Base-by-base conservation (phyloP, 1,284 basidiomycete species). In the Ustilago loliicola region DNA sequence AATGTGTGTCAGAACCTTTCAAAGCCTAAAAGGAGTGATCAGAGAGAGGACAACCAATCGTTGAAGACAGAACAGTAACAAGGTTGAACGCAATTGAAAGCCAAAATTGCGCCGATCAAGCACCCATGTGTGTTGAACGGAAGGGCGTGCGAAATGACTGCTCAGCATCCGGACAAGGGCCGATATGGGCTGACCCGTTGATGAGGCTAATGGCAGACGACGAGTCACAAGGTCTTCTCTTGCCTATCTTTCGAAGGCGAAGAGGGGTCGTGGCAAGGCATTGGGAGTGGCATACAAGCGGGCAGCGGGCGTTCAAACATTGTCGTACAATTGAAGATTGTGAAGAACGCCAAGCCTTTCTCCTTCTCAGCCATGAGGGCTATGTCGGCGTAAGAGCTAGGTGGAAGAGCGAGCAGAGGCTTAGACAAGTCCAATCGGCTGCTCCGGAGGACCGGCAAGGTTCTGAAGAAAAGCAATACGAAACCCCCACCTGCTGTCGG, bases 81-180 rank as follows among this genome's bases (percentile, higher is more conserved):
- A 65, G 40, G 42, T 65, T 65, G 29, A 13, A 45, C 10, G 29
- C 30, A 19, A 25, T 34, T 27, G n/a, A 48, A 38, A 57, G 55
- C 36, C 63, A 58, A 65, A 32, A n/a, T 19, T 47, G 61, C 61
- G 52, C 61, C 32, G 51, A 54, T 34, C 23, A 45, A 54, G 61
- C 61, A 45, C 25, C 3, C 42, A 8, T 30, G 25, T 32, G 34
- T 30, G 29, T 40, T 30, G 47, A 38, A 36, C 34, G 47, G 34
- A 36, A 15, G 42, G 42, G 42, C 42, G 42, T 34, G 34, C 25
- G 59, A 42, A 29, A 52, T 23, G 53, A 42, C 47, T 53, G 27
- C 29, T 52, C 40, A 47, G 25, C 51, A 15, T 29, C 48, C 56
- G 66, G 60, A 40, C 48, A 21, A 27, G 11, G 25, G 48, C 48